Conservation (phyloP, 2,329 filamentous ascomycete species). For the Venturia oleaginea region DNA sequence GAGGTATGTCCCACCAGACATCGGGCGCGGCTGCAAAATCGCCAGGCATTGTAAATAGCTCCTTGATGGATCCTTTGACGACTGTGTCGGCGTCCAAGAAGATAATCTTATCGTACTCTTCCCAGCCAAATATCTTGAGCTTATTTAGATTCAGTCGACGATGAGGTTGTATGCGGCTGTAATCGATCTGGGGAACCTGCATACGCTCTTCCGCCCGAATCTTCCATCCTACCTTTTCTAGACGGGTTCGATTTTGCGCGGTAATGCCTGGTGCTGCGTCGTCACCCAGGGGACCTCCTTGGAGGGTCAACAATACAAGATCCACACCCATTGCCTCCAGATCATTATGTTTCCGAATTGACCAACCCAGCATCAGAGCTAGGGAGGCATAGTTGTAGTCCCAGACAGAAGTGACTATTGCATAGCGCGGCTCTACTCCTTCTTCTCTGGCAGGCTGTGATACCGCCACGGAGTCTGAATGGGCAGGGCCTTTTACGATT, state of each 20-base stretch:
- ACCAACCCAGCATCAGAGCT: constrained; percentile 22
- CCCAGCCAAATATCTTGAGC: constrained; percentile 23
- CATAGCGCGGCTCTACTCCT: not conserved
- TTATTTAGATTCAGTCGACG: constrained; percentile 24
- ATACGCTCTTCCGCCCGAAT: constrained; percentile 21
- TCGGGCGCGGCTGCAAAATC: constrained; percentile 24
- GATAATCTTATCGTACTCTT: constrained; percentile 23
- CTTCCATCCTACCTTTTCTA: constrained; percentile 22
- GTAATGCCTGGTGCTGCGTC: constrained; percentile 15
- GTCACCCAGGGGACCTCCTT: constrained; percentile 17
- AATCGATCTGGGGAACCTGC: constrained; percentile 21
- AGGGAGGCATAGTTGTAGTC: constrained; percentile 15
- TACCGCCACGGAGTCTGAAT: not conserved
- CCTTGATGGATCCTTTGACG: constrained; percentile 20
- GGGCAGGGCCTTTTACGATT: not conserved
- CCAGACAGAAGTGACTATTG: constrained; percentile 5
- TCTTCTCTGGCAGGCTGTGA: not conserved
- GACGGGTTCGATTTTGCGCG: constrained; percentile 19
- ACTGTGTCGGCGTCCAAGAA: constrained; percentile 24
- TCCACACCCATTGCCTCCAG: constrained; percentile 22
- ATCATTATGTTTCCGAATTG: constrained; percentile 24
- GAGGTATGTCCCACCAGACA: constrained; percentile 22
- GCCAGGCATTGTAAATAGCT: constrained; percentile 22
- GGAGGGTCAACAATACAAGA: constrained; percentile 21
- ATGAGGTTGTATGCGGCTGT: constrained; percentile 19